Evolutionary conservation across 169 alveolate genomes (phyloP), one percentile per base, ranked within the genome.

Genomic region (Besnoitia besnoiti): DNA sequence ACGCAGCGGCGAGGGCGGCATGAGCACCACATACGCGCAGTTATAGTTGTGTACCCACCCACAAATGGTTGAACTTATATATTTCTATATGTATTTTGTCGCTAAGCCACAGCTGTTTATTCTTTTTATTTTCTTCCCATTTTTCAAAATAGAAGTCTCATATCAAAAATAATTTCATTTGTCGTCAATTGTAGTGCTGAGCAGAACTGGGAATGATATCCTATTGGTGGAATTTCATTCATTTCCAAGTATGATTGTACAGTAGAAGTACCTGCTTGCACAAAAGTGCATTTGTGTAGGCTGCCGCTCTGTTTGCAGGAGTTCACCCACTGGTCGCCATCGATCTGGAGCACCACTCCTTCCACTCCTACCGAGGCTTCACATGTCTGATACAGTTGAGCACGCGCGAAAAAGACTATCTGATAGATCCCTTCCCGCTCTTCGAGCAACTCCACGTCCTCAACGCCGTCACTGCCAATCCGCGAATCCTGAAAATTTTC

Each of bases 331-430:
- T 97, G 91, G 93, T 98, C 33, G 99, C 99, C 8, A 96, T 98
- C 46, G 99, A 98, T 95, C 95, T 97, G 92, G 99, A 98, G 91
- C 99, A 97, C 93, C 99, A 98, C 82, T 93, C 95, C 37, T 93
- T 90, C 76, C 95, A 97, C 76, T 96, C 98, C 67, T 98, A 95
- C 95, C 94, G 94, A 84, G 99, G 99, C 59, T 95, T 98, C 84
- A 97, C 98, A 2, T 98, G 99, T 75, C 95, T 98, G 76, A 96
- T 98, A 79, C 98, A 98, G 92, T 93, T 98, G 50, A 96, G 99
- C 87, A 97, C 90, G 35, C 94, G 99, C 85, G 94, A 91, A 55
- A 91, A 96, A 44, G 99, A 98, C 91, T 98, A 94, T 90, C 93
- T 98, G 39, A 94, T 98, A 21, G 99, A 98, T 91, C 98, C 99